Base-by-base conservation (phyloP, 768 basidiomycete species). In the Phylloporus arenicola region DNA sequence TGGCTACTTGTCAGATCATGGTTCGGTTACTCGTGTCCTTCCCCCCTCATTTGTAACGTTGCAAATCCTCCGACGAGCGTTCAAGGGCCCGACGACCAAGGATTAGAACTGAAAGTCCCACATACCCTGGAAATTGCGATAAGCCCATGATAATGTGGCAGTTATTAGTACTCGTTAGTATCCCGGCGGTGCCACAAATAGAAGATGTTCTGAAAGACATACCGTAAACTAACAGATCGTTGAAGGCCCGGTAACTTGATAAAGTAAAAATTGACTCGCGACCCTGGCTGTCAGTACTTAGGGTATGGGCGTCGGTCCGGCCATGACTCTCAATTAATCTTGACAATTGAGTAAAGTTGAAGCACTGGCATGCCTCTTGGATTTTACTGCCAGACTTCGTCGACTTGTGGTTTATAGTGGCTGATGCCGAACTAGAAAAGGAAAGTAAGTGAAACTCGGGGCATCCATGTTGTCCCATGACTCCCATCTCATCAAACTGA, bases 401-500 rank as follows among this genome's bases (percentile, higher is more conserved):
- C 22, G 22, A 24, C 22, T 5, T 24, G 22, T 25, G 25, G 25
- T 29, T 29, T 29, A 6, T 10, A 29, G 27, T 29, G 27, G 27
- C 27, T 3, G 27, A 6, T 9, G 25, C 27, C 27, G 6, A 9
- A 30, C 29, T 30, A 30, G 29, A 30, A 30, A 5, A 8, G 27
- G 27, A 3, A 30, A 30, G 29, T 13, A 13, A 31, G 30, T 31
- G 11, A 31, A 31, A 31, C 30, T 6, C 29, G 4, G 13, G 12
- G 30, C 30, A 7, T 24, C 3, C 22, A 24, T 24, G 20, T 8
- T 34, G 30, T 39, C 37, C 37, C 47, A 30, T 41, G 19, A 35
- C 42, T 37, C 50, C 27, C 79, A 75, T 22, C 72, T 59, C 14
- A 71, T 85, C 64, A 78, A 78, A 60, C 76, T 89, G 47, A 86